A percentile compares a stretch with the other conserved stretches of the same genome.
Evolutionary conservation across 83 land plant genomes (phyloP).

Genomic region (Picea mariana): DNA sequence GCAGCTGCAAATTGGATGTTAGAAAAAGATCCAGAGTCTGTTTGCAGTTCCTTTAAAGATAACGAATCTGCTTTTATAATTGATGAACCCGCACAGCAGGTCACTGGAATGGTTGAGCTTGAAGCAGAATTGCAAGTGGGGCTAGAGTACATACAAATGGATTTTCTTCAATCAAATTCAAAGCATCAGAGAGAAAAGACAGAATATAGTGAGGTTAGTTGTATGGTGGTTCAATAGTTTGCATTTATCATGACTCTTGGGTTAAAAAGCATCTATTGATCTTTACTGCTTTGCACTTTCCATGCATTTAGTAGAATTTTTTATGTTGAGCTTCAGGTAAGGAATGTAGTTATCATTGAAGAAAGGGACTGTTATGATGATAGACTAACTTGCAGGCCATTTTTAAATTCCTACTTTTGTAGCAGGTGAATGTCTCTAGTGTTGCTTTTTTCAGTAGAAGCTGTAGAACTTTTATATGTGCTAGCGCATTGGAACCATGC

Average conservation of each 20-base stretch:
- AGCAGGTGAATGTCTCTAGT: background rate
- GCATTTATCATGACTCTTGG: background rate
- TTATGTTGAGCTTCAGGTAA: background rate
- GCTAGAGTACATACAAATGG: background rate
- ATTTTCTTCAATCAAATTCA: constrained; percentile 1
- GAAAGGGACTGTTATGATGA: background rate
- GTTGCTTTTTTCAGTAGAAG: background rate
- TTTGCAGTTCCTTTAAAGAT: background rate
- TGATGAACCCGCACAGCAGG: background rate
- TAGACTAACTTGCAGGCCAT: background rate
- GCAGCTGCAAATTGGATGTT: background rate
- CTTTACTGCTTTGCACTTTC: background rate
- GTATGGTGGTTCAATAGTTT: background rate
- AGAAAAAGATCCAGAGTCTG: background rate
- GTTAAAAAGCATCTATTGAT: background rate
- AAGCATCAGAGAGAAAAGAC: background rate
- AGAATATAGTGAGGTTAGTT: background rate
- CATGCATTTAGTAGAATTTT: background rate
- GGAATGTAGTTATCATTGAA: too few species aligned
- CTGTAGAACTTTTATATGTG: background rate
- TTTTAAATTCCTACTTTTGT: background rate
- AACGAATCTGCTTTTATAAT: constrained; percentile 1
- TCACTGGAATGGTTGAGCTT: background rate
- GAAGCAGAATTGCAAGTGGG: background rate
- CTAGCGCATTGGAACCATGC: background rate